phyloP scores from a whole-genome alignment of 2,329 filamentous ascomycete species.

The Penicillium hesseltinei region DNA sequence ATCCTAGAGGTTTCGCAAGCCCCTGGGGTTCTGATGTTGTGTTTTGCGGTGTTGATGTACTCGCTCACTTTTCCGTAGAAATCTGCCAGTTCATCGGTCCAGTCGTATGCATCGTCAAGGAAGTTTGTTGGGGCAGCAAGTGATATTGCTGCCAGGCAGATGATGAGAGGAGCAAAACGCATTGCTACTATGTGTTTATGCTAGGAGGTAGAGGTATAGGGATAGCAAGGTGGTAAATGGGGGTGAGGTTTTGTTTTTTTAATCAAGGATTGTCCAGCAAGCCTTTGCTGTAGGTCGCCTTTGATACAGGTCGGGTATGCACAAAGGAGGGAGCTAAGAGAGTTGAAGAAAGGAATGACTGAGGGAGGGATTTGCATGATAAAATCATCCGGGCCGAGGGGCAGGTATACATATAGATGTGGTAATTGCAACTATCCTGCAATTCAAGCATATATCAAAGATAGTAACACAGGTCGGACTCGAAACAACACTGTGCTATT shows the following conservation, averaged over 20 bases:
- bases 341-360: conserved; percentile 13
- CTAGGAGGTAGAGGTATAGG: background rate
- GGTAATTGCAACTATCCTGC: conserved; percentile 10
- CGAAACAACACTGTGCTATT: conserved; percentile 30
- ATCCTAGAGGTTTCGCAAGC: conserved; percentile 37
- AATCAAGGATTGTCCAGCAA: conserved; percentile 3
- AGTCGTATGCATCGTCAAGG: conserved; percentile 36
- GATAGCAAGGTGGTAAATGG: background rate
- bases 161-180: conserved; percentile 26
- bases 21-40: conserved; percentile 17
- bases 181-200: conserved; percentile 23
- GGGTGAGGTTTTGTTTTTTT: background rate
- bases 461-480: conserved; percentile 25
- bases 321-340: background rate
- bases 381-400: conserved; percentile 11
- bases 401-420: conserved; percentile 24
- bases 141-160: conserved; percentile 33
- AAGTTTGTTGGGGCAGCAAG: conserved; percentile 36
- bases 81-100: conserved; percentile 41
- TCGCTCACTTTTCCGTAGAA: conserved; percentile 42
- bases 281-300: conserved; percentile 12
- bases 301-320: conserved; percentile 9
- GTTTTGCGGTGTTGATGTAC: conserved; percentile 34
- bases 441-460: conserved; percentile 17
- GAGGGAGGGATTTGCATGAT: conserved; percentile 13